phyloP scores from a whole-genome alignment of 2,329 filamentous ascomycete genomes.

The Venturia effusa region DNA sequence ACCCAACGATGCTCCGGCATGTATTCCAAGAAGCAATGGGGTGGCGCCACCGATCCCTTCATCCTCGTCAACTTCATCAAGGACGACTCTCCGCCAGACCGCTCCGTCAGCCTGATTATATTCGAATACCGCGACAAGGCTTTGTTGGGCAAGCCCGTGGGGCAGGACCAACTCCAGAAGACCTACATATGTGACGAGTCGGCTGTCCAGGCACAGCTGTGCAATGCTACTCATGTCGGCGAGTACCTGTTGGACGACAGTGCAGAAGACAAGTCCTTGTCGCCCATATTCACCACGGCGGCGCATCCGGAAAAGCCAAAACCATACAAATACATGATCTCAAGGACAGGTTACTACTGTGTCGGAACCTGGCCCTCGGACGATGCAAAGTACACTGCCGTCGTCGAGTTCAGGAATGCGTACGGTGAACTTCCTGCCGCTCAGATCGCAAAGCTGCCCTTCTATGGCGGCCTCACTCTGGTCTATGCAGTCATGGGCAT shows the following conservation, averaged over 20 bases:
- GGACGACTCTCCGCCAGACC: conserved; percentile 53
- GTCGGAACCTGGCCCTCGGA: conserved; percentile 66
- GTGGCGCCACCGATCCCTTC: conserved; percentile 76
- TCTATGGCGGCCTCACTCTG: conserved; percentile 90
- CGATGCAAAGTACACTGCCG: conserved; percentile 59
- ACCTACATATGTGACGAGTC: conserved; percentile 67
- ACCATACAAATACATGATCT: conserved; percentile 70
- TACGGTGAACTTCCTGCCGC: conserved; percentile 92
- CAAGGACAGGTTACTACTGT: conserved; percentile 93
- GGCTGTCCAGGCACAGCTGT: conserved; percentile 57
- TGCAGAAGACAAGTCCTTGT: conserved; percentile 59
- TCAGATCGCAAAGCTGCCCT: conserved; percentile 93
- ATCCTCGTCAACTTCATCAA: conserved; percentile 70
- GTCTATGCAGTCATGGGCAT: conserved; percentile 79
- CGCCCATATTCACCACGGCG: conserved; percentile 65
- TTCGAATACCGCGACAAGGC: conserved; percentile 89
- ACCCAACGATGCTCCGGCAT: conserved; percentile 82
- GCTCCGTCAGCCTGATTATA: conserved; percentile 72
- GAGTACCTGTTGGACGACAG: conserved; percentile 74
- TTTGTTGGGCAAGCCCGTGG: conserved; percentile 58
- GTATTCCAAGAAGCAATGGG: conserved; percentile 87
- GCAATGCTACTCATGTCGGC: conserved; percentile 67
- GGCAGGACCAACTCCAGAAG: conserved; percentile 43
- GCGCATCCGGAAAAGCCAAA: conserved; percentile 68
- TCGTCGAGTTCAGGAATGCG: conserved; percentile 88